A percentile compares a stretch with the other conserved stretches of the same genome.
Conservation (phyloP, 306 rosid species). For the cucumber (Cucumis sativus) region Cucumber_9930_V3 NC_026657.2:34520001-34520500, state of each 20-base stretch:
- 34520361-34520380: background rate
- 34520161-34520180: too few relatives aligned
- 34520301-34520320: background rate
- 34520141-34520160: too few relatives aligned
- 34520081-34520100: too few relatives aligned
- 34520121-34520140: too few relatives aligned
- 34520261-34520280: background rate
- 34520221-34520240: background rate
- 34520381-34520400: slow-evolving; percentile 4
- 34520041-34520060: too few relatives aligned
- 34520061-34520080: too few relatives aligned
- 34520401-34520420: slow-evolving; percentile 11
- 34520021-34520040: too few relatives aligned
- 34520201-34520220: background rate
- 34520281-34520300: background rate
- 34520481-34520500: slow-evolving; percentile 8
- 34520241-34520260: background rate
- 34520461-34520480: slow-evolving; percentile 25
- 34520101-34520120: too few relatives aligned
- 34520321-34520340: background rate
- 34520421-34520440: slow-evolving; percentile 29
- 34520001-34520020: too few relatives aligned
- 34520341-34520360: slow-evolving; percentile 19
- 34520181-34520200: too few relatives aligned
- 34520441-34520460: slow-evolving; percentile 35